Base-by-base conservation (phyloP, 352 stramenopile species). In the Phytophthora pseudosyringae region DNA sequence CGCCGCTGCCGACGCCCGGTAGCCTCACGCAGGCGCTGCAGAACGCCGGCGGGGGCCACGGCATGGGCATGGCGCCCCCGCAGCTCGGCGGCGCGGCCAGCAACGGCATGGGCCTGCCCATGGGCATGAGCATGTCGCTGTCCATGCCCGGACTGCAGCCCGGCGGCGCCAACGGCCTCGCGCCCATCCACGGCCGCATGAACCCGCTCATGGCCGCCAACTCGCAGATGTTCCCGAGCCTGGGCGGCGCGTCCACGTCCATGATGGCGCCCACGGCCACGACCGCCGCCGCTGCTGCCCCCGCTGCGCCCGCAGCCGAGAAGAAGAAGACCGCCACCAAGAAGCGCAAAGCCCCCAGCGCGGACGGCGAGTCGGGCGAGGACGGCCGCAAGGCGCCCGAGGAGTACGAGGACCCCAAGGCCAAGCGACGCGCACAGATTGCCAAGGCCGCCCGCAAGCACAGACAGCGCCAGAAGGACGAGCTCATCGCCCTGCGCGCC, bases 371-470 rank as follows among this genome's bases (percentile, higher is more conserved):
- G 16, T 79, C 77, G 0, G 79, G 78, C 33, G 83, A 89, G 31
- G 77, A 87, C 12, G 76, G 86, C n/a, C 76, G 75, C 36, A 85
- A 88, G 38, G 63, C 86, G 49, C 76, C 80, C 0, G 84, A 92
- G 39, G 86, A 96, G 67, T 94, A 92, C 59, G 78, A 89, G 47
- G 86, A 94, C 63, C 86, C 84, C 6, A 96, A 96, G 73, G 88
- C 88, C 33, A 94, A 94, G 66, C 86, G 88, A 51, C 86, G 88
- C 21, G 88, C 86, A 38, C 88, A 96, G 75, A 96, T 96, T 31
- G 88, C 88, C 59, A 96, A 96, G 75, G 88, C 88, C 5, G 88
- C 88, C 5, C 86, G 88, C 9, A 96, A 96, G 61, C 88, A 96
- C 67, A 80, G 88, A 57, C 88, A 96, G 69, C 86, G 88, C 6